Evolutionary conservation across 2,329 filamentous ascomycete genomes (phyloP).

Genomic region (Trichophyton benhamiae): DNA sequence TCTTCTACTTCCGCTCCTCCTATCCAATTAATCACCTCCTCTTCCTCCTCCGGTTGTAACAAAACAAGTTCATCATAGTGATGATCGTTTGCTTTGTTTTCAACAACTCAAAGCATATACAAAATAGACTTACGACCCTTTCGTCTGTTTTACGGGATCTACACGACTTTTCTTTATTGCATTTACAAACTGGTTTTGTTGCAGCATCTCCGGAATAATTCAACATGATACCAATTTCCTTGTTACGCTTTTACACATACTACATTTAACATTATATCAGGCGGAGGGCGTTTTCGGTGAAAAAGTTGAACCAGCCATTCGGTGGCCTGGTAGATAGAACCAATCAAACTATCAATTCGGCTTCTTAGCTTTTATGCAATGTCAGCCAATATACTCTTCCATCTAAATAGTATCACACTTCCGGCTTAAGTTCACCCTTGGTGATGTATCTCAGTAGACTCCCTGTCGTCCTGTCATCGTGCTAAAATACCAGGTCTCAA

Average conservation of each 20-base stretch:
- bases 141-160: constrained; percentile 9
- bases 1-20: constrained; percentile 3
- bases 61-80: constrained; percentile 26
- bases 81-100: constrained; percentile 37
- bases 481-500: too few relatives aligned
- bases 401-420: not conserved
- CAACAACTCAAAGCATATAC: constrained; percentile 38
- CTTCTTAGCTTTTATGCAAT: constrained; percentile 5
- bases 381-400: not conserved
- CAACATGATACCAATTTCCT: constrained; percentile 38
- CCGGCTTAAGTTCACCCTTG: too few relatives aligned
- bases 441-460: too few relatives aligned
- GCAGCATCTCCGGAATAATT: constrained; percentile 32
- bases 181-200: constrained; percentile 4
- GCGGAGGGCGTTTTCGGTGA: constrained; percentile 31
- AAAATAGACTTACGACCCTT: constrained; percentile 18
- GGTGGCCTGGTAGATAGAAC: constrained; percentile 9
- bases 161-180: constrained; percentile 15
- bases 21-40: constrained; percentile 8
- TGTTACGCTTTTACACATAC: constrained; percentile 3
- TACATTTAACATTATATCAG: not conserved
- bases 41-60: constrained; percentile 12
- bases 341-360: not conserved
- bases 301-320: constrained; percentile 22
- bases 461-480: too few relatives aligned